These are phyloP conservation scores for Cyclotella baltica DNA, from an alignment of 108 stramenopile species.

Conservation along the genomic window DNA sequence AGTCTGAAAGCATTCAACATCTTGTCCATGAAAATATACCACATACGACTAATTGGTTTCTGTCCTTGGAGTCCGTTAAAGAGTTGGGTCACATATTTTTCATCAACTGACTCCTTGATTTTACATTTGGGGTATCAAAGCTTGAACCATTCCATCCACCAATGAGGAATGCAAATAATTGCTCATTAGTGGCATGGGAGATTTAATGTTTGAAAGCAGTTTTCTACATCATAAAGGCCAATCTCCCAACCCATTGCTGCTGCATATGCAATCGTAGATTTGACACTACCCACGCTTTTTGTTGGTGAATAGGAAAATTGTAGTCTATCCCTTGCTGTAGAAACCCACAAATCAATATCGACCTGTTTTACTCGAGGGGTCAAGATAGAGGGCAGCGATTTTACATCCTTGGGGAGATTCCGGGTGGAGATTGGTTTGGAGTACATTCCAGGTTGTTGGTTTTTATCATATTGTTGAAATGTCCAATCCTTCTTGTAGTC, in stretches of 20 bases:
- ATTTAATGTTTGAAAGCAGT: neutral
- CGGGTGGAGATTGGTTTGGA: neutral
- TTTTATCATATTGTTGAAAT: slow-evolving; percentile 3
- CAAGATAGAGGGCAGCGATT: neutral
- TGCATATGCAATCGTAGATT: neutral
- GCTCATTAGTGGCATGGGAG: neutral
- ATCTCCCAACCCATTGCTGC: neutral
- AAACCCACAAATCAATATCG: neutral
- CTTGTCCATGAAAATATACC: neutral
- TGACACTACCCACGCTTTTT: neutral
- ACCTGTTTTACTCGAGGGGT: neutral
- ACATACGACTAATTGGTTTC: neutral
- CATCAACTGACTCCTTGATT: neutral
- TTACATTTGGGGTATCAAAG: neutral
- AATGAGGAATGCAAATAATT: neutral
- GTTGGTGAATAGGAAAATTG: slow-evolving; percentile 16
- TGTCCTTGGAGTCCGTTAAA: slow-evolving; percentile 14
- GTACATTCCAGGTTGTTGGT: neutral
- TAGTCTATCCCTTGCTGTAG: slow-evolving; percentile 13
- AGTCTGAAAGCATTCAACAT: neutral
- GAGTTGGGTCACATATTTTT: neutral
- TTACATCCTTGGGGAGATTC: neutral
- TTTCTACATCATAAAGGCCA: neutral
- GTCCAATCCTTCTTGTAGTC: slow-evolving; percentile 9
- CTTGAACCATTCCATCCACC: slow-evolving; percentile 10